Base-by-base conservation (phyloP, 2,329 filamentous ascomycete species). In the Fonsecaea monophora region DNA sequence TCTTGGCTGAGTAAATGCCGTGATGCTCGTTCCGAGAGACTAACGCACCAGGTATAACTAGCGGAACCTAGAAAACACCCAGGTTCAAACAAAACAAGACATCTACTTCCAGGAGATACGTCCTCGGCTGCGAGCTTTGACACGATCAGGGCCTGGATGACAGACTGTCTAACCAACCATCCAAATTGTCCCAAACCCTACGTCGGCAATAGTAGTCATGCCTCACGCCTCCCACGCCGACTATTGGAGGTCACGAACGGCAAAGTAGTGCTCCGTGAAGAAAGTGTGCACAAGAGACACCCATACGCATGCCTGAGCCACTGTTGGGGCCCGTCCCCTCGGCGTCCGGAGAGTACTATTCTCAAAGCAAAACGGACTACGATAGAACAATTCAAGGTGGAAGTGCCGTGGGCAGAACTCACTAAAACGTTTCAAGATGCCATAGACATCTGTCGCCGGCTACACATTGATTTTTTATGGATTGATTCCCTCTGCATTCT, bases 341-440 rank as follows among this genome's bases (percentile, higher is more conserved):
- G 40, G 9, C 40, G 40, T 45, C 40, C 40, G 7, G 34, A 34
- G 10, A 55, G 53, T 13, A 55, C 53, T 21, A 56, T 35, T 56
- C 53, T 35, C 10, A 35, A 34, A 8, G 4, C 25, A n/a, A 56
- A 56, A 45, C n/a, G 40, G n/a, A n/a, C 40, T n/a, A 45, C 40
- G 40, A 45, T 45, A 9, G 40, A 45, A 45, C 15, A 45, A 4
- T 18, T 45, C 40, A 45, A 45, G n/a, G 40, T 45, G 6, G 40
- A 45, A 18, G 40, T 45, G n/a, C 15, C 40, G n/a, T 45, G 40
- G 40, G n/a, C 4, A 45, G n/a, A 45, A n/a, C 45, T 59, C 30
- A 55, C n/a, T 30, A 55, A 35, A 37, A 37, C 53, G 9, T 55
- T 55, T 30, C 53, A 55, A 35, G 53, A 55, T 1, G 35, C 53